Conservation (phyloP, 108 stramenopile genomes). For the Skeletonema grethae region DNA sequence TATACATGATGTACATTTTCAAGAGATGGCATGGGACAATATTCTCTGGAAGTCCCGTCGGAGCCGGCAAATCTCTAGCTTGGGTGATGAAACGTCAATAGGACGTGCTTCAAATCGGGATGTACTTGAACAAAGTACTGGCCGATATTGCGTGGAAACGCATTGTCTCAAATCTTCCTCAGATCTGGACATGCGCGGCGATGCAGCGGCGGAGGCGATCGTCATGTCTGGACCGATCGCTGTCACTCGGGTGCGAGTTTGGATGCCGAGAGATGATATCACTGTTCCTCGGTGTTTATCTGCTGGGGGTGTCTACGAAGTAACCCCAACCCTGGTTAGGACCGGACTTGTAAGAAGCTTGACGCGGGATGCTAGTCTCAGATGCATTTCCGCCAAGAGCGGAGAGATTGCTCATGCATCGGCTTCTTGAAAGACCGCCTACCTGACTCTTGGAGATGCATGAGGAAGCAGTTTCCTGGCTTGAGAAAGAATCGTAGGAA, state of each 20-base stretch:
- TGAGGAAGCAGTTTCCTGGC: background rate
- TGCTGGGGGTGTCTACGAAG: slow-evolving; percentile 12
- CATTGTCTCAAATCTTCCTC: no score
- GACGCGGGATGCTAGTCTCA: slow-evolving; percentile 7
- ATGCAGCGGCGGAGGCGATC: no score
- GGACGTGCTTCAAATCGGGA: background rate
- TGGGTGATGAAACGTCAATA: background rate
- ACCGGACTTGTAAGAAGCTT: background rate
- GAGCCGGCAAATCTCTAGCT: background rate
- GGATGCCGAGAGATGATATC: background rate
- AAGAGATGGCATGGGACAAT: background rate
- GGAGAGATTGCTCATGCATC: slow-evolving; percentile 11
- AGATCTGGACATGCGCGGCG: no score
- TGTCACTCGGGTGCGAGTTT: background rate
- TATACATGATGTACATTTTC: background rate
- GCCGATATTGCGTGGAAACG: no score
- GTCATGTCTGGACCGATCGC: background rate
- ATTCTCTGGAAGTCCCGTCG: background rate
- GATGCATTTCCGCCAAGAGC: slow-evolving; percentile 7
- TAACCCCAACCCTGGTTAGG: slow-evolving; percentile 8
- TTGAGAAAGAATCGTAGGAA: slow-evolving; percentile 3
- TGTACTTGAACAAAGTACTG: background rate
- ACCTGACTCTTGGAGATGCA: slow-evolving; percentile 1
- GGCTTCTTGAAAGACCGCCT: slow-evolving; percentile 4
- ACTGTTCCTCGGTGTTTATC: background rate